A percentile compares a stretch with the other conserved stretches of the same genome.
Evolutionary conservation across 2,329 filamentous ascomycete species (phyloP).

Genomic region (Daldinia sp.): DNA sequence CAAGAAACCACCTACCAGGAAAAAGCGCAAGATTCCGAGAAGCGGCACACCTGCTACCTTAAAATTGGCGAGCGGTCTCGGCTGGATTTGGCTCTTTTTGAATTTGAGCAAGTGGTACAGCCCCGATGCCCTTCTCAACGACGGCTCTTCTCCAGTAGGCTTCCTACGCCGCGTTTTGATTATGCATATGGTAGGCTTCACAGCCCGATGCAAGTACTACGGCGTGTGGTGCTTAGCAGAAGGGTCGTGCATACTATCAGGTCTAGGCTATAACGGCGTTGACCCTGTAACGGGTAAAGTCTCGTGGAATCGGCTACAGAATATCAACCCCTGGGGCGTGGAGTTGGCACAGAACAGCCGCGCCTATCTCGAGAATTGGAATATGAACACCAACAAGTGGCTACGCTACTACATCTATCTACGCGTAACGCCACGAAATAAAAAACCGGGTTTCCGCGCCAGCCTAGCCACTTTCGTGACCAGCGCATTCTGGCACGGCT

Average conservation of each 20-base stretch:
- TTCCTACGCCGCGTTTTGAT: constrained; percentile 81
- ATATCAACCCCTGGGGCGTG: constrained; percentile 86
- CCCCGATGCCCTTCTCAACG: constrained; percentile 71
- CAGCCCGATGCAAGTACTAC: constrained; percentile 92
- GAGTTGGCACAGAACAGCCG: constrained; percentile 95
- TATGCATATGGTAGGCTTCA: constrained; percentile 86
- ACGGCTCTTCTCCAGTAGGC: constrained; percentile 74
- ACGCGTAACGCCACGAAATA: constrained; percentile 91
- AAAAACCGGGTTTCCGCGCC: constrained; percentile 95
- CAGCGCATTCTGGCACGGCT: constrained; percentile 97
- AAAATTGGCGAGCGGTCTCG: constrained; percentile 78
- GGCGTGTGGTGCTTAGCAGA: constrained; percentile 95
- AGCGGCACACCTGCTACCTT: constrained; percentile 86
- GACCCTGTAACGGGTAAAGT: constrained; percentile 87
- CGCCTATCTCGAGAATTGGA: constrained; percentile 92
- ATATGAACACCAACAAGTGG: constrained; percentile 99
- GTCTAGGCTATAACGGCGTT: constrained; percentile 93
- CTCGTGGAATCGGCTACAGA: constrained; percentile 88
- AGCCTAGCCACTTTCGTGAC: constrained; percentile 94
- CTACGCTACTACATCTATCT: constrained; percentile 95
- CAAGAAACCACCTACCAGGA: constrained; percentile 86
- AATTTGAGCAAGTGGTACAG: constrained; percentile 77
- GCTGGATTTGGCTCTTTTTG: constrained; percentile 85
- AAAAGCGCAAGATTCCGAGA: constrained; percentile 91
- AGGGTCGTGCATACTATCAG: constrained; percentile 92